Conservation (phyloP, 176 grass and related monocot genomes). For the Triticum turgidum region DNA sequence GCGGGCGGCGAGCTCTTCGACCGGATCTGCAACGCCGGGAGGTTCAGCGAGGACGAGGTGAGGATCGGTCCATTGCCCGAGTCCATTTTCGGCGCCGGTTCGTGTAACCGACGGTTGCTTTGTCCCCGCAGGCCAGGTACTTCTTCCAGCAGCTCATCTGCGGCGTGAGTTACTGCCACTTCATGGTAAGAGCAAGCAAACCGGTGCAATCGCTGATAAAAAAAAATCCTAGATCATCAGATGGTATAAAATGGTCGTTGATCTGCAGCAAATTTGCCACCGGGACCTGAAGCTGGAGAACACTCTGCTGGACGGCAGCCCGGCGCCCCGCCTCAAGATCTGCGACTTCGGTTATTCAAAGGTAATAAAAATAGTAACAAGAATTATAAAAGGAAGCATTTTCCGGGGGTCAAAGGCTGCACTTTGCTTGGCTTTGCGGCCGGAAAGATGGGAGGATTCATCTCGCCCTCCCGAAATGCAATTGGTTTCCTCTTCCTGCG, state of each 20-base stretch:
- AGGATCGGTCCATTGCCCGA: neutral
- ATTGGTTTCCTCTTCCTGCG: neutral
- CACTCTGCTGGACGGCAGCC: conserved; percentile 69
- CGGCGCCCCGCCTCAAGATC: conserved; percentile 76
- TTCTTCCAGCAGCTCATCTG: conserved; percentile 78
- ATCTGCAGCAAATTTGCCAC: conserved; percentile 72
- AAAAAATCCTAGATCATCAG: neutral
- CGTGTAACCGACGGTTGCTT: neutral
- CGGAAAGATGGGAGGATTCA: conserved; percentile 11
- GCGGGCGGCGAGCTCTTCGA: conserved; percentile 76
- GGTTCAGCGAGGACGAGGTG: conserved; percentile 83
- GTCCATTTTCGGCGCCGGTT: neutral
- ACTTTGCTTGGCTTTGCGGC: conserved; percentile 12
- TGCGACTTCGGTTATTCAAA: conserved; percentile 89
- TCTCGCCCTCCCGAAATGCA: neutral
- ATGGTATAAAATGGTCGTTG: neutral
- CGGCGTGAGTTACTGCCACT: conserved; percentile 81
- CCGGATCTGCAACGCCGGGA: conserved; percentile 72
- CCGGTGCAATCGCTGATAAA: neutral
- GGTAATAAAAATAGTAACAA: conserved; percentile 14
- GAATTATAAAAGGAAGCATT: neutral
- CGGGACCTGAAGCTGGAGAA: conserved; percentile 80
- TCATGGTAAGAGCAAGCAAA: conserved; percentile 41
- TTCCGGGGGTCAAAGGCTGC: conserved; percentile 17
- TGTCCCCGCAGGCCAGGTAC: conserved; percentile 49